These are phyloP conservation scores for Capsicum rhomboideum DNA, from an alignment of 257 asterid species.

Conservation along the genomic window DNA sequence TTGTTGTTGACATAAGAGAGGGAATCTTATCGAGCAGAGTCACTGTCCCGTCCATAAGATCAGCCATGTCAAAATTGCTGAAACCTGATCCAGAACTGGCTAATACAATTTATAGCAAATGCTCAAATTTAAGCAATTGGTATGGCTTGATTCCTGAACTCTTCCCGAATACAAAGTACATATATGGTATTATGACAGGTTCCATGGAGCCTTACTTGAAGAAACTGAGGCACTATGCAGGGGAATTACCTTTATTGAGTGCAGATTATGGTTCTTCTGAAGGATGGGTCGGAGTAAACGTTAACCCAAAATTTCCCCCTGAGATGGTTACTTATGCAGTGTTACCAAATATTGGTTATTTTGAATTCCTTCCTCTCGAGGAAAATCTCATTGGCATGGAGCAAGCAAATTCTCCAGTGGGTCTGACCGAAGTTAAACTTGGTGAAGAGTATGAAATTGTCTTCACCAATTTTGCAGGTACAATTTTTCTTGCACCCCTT, in stretches of 20 bases:
- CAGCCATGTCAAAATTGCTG: constrained; percentile 20
- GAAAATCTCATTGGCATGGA: neutral
- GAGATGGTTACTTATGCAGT: constrained; percentile 32
- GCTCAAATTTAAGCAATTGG: constrained; percentile 16
- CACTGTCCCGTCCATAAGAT: constrained; percentile 8
- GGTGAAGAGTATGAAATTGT: constrained; percentile 17
- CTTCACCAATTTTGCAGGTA: constrained; percentile 27
- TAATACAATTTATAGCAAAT: constrained; percentile 16
- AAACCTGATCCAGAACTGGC: constrained; percentile 28
- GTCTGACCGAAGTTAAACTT: constrained; percentile 20
- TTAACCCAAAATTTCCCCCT: constrained; percentile 15
- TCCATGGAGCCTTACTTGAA: constrained; percentile 3
- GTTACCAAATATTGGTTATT: constrained; percentile 33
- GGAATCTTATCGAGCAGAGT: constrained; percentile 19
- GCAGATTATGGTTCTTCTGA: constrained; percentile 28
- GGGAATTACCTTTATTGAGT: constrained; percentile 22
- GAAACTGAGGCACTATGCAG: constrained; percentile 1
- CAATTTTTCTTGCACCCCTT: neutral
- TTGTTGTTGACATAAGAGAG: constrained; percentile 22
- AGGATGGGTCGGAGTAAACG: neutral
- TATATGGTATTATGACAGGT: neutral
- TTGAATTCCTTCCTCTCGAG: constrained; percentile 18
- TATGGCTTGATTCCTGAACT: constrained; percentile 25
- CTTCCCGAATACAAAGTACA: constrained; percentile 42
- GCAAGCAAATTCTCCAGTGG: neutral